Conservation (phyloP, 495 filamentous ascomycete species). For the Haplographium delicatum region DNA sequence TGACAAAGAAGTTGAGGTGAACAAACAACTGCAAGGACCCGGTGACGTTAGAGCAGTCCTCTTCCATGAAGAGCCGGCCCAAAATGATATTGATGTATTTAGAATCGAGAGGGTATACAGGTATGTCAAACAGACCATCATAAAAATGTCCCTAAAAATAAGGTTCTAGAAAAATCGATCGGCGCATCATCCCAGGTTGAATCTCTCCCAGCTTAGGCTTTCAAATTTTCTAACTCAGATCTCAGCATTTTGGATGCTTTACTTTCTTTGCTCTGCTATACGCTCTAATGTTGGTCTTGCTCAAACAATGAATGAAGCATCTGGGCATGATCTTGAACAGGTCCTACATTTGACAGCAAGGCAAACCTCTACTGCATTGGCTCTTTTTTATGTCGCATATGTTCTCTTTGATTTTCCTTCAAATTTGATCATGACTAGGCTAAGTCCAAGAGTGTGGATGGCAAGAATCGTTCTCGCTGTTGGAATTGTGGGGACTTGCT, state of each 20-base stretch:
- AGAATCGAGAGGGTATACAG: conserved; percentile 59
- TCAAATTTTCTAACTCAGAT: conserved; percentile 12
- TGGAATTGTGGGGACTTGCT: conserved; percentile 75
- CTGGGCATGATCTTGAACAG: conserved; percentile 62
- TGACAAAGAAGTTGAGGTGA: conserved; percentile 4
- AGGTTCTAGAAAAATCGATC: conserved; percentile 73
- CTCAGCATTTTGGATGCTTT: conserved; percentile 82
- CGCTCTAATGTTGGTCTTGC: conserved; percentile 86
- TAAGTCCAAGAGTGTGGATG: conserved; percentile 90
- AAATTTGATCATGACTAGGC: conserved; percentile 79
- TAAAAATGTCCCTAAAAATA: not conserved
- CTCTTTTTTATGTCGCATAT: conserved; percentile 88
- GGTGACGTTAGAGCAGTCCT: conserved; percentile 9
- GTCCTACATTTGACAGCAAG: conserved; percentile 62
- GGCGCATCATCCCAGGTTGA: conserved; percentile 67
- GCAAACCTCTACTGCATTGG: conserved; percentile 75
- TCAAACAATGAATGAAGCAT: conserved; percentile 76
- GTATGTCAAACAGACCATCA: conserved; percentile 30
- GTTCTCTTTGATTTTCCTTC: conserved; percentile 86
- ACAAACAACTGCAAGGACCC: not conserved
- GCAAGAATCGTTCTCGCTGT: conserved; percentile 85
- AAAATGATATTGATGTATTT: conserved; percentile 41
- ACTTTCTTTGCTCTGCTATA: conserved; percentile 88
- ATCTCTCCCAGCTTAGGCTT: not conserved
- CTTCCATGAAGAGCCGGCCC: not conserved